Evolutionary conservation across 768 basidiomycete species (phyloP).

Genomic region (Xerocomus brunneocitrinus): DNA sequence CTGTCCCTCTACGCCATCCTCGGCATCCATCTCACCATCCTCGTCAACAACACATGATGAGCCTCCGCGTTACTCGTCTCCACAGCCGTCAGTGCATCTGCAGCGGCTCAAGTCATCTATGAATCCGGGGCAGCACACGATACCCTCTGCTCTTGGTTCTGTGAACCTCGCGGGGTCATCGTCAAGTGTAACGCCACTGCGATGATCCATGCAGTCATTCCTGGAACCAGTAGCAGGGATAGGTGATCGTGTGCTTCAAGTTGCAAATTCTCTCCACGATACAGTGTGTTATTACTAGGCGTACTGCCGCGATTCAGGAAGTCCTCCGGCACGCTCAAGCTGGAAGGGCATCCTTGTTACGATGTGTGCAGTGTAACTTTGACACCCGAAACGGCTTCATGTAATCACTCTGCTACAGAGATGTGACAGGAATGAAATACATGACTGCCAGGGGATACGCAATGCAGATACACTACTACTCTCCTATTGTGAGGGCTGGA

Average conservation of each 20-base stretch:
- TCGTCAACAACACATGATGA: conserved; percentile 28
- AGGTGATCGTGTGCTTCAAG: not conserved
- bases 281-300: not conserved
- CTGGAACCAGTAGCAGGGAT: not conserved
- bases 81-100: conserved; percentile 11
- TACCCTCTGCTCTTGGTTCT: conserved; percentile 10
- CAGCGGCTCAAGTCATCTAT: conserved; percentile 13
- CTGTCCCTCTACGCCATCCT: conserved; percentile 57
- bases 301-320: not conserved
- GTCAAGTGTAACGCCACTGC: conserved; percentile 24
- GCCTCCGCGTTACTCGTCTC: conserved; percentile 18
- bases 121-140: conserved; percentile 10
- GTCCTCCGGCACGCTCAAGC: not conserved
- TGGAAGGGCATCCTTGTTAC: not conserved
- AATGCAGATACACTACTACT: not conserved
- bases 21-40: conserved; percentile 49
- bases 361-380: conserved; percentile 13
- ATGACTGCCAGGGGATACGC: not conserved
- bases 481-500: not conserved
- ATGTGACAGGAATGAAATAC: conserved; percentile 9
- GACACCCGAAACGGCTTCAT: conserved; percentile 10
- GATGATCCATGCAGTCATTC: conserved; percentile 12
- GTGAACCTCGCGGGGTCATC: conserved; percentile 17
- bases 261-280: not conserved
- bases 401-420: conserved; percentile 15